Evolutionary conservation across 164 flowering plant species (phyloP), one percentile per base, ranked within the genome.

Genomic region (Stephania japonica): DNA sequence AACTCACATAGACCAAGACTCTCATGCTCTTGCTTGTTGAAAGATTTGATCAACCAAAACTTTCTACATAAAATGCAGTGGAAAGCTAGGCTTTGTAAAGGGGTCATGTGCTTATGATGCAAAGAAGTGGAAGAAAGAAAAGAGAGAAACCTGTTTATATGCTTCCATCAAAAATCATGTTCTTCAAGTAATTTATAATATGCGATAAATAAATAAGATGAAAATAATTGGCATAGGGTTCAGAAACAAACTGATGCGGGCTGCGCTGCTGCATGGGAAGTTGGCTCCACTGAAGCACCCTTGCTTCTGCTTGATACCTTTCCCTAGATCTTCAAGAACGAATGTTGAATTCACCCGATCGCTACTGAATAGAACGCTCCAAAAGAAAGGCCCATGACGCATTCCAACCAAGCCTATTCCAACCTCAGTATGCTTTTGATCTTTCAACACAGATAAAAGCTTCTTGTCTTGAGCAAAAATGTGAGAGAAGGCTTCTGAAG

Each of bases 211-310:
- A 38, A 74, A 59, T 38, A 76, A 19, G 65, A 66, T 71, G 65
- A 64, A 73, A 49, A 70, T 38, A 53, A 19, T 43, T n/a, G 49
- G 25, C 38, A 65, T 38, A 42, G 19, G 63, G 38, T 64, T 56
- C 0, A 71, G 53, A 25, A 56, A 53, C 26, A 42, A 23, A 68
- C 50, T 41, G 26, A 41, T 76, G 53, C 71, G 78, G 5, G 65
- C 70, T 68, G 79, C 92, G 25, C 41, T 71, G 72, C 83, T 90
- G 85, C 98, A 91, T 11, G 84, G 81, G 63, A 42, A 53, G 49
- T 76, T 78, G 44, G 78, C 80, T 77, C 98, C 95, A 73, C 95
- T 93, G 77, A 75, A 91, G 80, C 97, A 91, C 18, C 98, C 98
- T 75, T 72, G 78, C 81, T 86, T 91, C 76, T 93, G 95, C 80